Evolutionary conservation across 2,329 filamentous ascomycete genomes (phyloP), one percentile per base, ranked within the genome.

Genomic region (Nothophaeocryptopus gaeumannii): DNA sequence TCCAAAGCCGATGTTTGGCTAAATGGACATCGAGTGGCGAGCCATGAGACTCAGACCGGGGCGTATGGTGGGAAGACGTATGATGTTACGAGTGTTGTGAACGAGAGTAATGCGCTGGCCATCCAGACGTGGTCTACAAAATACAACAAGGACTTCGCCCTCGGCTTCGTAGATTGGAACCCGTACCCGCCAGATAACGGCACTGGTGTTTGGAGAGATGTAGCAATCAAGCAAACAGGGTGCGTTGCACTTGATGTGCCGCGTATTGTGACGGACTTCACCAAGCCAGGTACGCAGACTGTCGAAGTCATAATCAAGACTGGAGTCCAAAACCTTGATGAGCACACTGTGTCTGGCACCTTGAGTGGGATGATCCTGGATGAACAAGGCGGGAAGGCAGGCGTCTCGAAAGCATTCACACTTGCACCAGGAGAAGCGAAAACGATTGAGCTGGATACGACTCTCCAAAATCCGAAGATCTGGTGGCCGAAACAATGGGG

Each of bases 401-500:
- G 34, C 13, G n/a, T 47, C 31, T 29, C 31, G 14, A 15, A 47
- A 29, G 10, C 30, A 5, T 51, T 51, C 43, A 41, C 16, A 11
- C 32, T 51, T 16, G 41, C 16, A 10, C 29, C 33, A 11, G 31
- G 30, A 12, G 41, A 45, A 14, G 31, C 30, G 20, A 45, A 34
- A n/a, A 51, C 48, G 14, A 45, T 46, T 14, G 15, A 31, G 16
- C 10, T 45, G 8, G 16, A 30, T 2, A 20, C 48, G 5, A 46
- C 42, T 4, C 35, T 51, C 30, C 20, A 40, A 14, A 40, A 35
- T 32, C 41, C 48, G 4, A 33, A 42, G 38, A 16, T 46, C 15
- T 51, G 48, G 48, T 51, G 48, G 48, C 48, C 48, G n/a, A 37
- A 45, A 26, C 41, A 45, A 40, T 51, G 48, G 48, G 48, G 48